Conservation (phyloP, 208 protist species). For the Trypanosomatidae sp. region DNA sequence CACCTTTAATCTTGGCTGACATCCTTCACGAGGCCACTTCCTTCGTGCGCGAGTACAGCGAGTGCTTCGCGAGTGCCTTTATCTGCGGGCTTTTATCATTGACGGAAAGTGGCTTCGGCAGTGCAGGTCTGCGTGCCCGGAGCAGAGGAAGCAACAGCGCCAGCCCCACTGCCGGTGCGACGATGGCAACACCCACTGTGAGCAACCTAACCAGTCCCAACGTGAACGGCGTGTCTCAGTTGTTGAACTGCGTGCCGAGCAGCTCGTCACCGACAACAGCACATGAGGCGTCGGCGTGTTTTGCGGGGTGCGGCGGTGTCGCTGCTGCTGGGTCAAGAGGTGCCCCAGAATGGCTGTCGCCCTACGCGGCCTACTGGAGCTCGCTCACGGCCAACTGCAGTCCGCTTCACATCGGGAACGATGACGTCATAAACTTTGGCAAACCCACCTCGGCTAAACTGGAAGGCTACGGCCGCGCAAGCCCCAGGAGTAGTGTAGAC, state of each 20-base stretch:
- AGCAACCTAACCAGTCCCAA: not conserved
- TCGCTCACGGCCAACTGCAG: not conserved
- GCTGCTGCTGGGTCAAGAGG: not conserved
- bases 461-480: not conserved
- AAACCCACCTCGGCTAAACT: not conserved
- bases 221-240: not conserved
- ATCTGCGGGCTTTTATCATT: slow-evolving; percentile 53
- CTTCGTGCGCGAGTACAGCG: slow-evolving; percentile 36
- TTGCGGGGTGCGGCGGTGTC: not conserved
- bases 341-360: slow-evolving; percentile 20
- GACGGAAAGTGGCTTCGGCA: slow-evolving; percentile 1
- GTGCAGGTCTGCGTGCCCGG: not conserved
- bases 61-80: slow-evolving; percentile 47
- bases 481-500: not conserved
- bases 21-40: slow-evolving; percentile 20
- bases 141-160: not conserved
- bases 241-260: not conserved
- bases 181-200: not conserved
- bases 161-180: not conserved
- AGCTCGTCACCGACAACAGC: not conserved
- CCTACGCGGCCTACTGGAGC: slow-evolving; percentile 20
- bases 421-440: slow-evolving; percentile 8
- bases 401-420: not conserved
- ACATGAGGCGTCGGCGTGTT: not conserved
- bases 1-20: not conserved